Base-by-base conservation (phyloP, 1,284 basidiomycete species). In the Apiotrichum sp. region DNA sequence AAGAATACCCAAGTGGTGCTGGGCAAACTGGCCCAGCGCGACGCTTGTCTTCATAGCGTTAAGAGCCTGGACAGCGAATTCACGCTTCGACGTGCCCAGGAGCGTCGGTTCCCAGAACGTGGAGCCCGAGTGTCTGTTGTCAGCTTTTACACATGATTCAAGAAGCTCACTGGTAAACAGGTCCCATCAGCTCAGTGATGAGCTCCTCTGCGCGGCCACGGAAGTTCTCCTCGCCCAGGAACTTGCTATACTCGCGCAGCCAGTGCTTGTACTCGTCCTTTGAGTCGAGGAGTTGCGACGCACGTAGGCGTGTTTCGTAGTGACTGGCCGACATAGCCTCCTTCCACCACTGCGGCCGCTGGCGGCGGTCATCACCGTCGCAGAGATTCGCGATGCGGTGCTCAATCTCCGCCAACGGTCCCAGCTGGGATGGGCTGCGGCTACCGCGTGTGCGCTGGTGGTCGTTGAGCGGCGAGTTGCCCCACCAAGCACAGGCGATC, bases 131-230 rank as follows among this genome's bases (percentile, higher is more conserved):
- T 58, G 43, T 14, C 52, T 55, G 50, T 7, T 35, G 51, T 56
- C 36, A 59, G 57, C 46, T 10, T 14, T 13, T 31, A 10, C 48
- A 4, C 22, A 29, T 36, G 4, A 14, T 14, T 44, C 7, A 7
- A 6, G 44, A 10, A 6, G 80, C 84, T 53, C 63, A 89, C 88
- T 85, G 86, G 74, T 88, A 92, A 46, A 91, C 76, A 0, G 91
- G 91, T 7, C 92, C 93, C 66, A 89, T 85, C 40, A 96, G 78
- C 60, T 93, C 92, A 70, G 82, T 85, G 48, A 93, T 82, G 52
- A 97, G 74, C 72, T 95, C 93, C 71, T 93, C 90, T 8, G 85
- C 90, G 68, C 91, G 89, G 34, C 79, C 86, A 59, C 83, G 79
- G 72, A 91, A 90, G 0, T 86, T 88, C 70, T 93, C 89, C 63